These are phyloP conservation scores for Pyrenopolyporus hunteri DNA, from an alignment of 495 filamentous ascomycete species.

Conservation along the genomic window DNA sequence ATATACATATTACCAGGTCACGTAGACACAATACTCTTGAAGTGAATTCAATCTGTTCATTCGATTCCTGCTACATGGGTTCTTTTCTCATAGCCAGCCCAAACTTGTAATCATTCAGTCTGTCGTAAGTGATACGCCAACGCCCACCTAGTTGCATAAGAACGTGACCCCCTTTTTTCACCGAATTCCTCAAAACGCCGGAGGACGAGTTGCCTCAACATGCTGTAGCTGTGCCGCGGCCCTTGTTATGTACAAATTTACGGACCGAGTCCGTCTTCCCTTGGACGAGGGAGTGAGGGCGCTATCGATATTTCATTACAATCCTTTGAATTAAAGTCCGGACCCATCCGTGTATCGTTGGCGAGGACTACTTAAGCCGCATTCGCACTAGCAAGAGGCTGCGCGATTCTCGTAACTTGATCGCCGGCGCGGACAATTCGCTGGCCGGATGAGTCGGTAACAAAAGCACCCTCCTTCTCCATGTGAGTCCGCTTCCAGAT, in stretches of 20 bases:
- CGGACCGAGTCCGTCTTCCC: background rate
- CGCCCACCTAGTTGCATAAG: constrained; percentile 12
- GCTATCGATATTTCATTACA: constrained; percentile 10
- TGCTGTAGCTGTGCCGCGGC: constrained; percentile 22
- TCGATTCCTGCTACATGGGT: constrained; percentile 4
- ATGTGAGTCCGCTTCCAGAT: constrained; percentile 96
- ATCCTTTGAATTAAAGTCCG: constrained; percentile 1
- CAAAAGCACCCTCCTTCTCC: constrained; percentile 81
- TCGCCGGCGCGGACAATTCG: constrained; percentile 88
- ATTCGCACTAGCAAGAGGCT: constrained; percentile 73
- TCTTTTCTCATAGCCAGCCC: constrained; percentile 16
- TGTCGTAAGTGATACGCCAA: constrained; percentile 33
- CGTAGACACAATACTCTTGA: background rate
- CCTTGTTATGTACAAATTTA: constrained; percentile 26
- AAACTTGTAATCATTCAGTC: constrained; percentile 20
- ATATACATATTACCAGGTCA: too few relatives aligned
- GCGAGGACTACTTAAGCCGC: constrained; percentile 61
- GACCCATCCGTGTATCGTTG: background rate
- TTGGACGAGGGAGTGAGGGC: background rate
- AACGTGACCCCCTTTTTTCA: constrained; percentile 8
- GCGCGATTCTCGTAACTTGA: constrained; percentile 83
- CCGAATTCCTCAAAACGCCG: constrained; percentile 26
- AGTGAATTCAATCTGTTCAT: constrained; percentile 6
- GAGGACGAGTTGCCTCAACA: constrained; percentile 36
- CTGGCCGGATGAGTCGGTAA: constrained; percentile 81